These are phyloP conservation scores for Dentipellis fragilis DNA, from an alignment of 768 basidiomycete species.

Conservation along the genomic window DNA sequence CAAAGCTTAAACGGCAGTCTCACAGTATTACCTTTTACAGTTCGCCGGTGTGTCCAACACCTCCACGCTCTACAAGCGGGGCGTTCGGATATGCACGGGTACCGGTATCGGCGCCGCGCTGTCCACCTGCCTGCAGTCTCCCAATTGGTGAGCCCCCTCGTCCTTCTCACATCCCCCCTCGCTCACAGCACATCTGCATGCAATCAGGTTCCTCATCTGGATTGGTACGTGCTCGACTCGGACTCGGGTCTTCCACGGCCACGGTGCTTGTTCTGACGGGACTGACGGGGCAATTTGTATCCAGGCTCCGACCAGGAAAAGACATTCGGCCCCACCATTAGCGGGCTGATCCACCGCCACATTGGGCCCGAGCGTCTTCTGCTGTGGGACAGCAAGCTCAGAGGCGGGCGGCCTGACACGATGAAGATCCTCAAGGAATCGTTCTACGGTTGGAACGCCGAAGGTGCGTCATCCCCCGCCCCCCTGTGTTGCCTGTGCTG, in stretches of 20 bases:
- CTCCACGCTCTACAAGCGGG: slow-evolving; percentile 32
- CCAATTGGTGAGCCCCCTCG: slow-evolving; percentile 23
- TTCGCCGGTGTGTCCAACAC: slow-evolving; percentile 36
- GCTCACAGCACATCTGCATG: not conserved
- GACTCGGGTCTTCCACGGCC: not conserved
- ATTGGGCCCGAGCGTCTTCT: slow-evolving; percentile 28
- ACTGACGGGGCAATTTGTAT: not conserved
- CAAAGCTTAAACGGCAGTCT: not conserved
- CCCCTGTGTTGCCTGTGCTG: not conserved
- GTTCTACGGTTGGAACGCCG: slow-evolving; percentile 27
- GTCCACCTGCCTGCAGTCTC: slow-evolving; percentile 32
- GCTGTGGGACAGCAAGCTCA: slow-evolving; percentile 32
- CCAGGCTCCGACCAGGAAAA: slow-evolving; percentile 32
- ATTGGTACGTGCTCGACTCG: slow-evolving; percentile 17
- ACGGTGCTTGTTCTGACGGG: not conserved
- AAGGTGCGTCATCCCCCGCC: slow-evolving; percentile 13
- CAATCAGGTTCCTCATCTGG: slow-evolving; percentile 29
- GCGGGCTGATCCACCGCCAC: slow-evolving; percentile 28
- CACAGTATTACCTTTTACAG: slow-evolving; percentile 10
- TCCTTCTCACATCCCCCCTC: not conserved
- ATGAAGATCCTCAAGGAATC: slow-evolving; percentile 28
- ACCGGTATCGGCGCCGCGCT: slow-evolving; percentile 35
- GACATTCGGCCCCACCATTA: slow-evolving; percentile 34
- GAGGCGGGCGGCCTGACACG: slow-evolving; percentile 29
- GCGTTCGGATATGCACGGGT: slow-evolving; percentile 34